A percentile compares a stretch with the other conserved stretches of the same genome.
Conservation (phyloP, 2,329 filamentous ascomycete genomes). For the Epichloe hybrida region DNA sequence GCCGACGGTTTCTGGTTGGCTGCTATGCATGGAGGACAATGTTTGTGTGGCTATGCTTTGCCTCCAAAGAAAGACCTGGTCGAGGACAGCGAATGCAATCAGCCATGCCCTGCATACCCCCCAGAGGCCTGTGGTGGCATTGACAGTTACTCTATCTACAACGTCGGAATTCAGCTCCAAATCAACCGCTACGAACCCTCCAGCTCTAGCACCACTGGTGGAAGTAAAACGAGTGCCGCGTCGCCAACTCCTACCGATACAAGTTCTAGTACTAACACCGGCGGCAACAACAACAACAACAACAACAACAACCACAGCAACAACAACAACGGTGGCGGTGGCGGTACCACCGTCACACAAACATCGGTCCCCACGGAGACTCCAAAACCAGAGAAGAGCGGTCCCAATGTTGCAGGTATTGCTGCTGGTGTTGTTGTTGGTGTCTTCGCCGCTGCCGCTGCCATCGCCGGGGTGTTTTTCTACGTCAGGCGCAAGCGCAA, state of each 20-base stretch:
- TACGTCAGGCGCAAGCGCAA: slow-evolving; percentile 64
- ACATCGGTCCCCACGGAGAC: slow-evolving; percentile 9
- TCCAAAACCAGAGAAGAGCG: slow-evolving; percentile 16
- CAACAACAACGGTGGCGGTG: background rate
- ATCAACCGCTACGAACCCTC: slow-evolving; percentile 16
- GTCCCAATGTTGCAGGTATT: slow-evolving; percentile 67
- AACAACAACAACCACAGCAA: too few relatives aligned
- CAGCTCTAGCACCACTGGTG: slow-evolving; percentile 11
- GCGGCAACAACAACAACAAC: background rate
- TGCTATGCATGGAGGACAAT: slow-evolving; percentile 48
- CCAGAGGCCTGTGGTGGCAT: slow-evolving; percentile 43
- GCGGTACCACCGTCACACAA: slow-evolving; percentile 7
- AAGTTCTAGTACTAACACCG: slow-evolving; percentile 6
- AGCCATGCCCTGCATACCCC: slow-evolving; percentile 49
- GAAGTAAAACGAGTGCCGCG: background rate
- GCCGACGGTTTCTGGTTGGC: slow-evolving; percentile 40
- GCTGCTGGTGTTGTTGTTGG: slow-evolving; percentile 81
- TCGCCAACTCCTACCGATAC: slow-evolving; percentile 10
- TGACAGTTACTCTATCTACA: slow-evolving; percentile 32
- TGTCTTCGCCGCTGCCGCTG: slow-evolving; percentile 53
- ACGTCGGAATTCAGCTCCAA: slow-evolving; percentile 32
- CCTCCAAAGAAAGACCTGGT: slow-evolving; percentile 44
- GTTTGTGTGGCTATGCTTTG: slow-evolving; percentile 59
- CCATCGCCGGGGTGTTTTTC: slow-evolving; percentile 58
- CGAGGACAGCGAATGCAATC: slow-evolving; percentile 47